Evolutionary conservation across 2,329 filamentous ascomycete genomes (phyloP).

Genomic region (Corynespora cassiicola): DNA sequence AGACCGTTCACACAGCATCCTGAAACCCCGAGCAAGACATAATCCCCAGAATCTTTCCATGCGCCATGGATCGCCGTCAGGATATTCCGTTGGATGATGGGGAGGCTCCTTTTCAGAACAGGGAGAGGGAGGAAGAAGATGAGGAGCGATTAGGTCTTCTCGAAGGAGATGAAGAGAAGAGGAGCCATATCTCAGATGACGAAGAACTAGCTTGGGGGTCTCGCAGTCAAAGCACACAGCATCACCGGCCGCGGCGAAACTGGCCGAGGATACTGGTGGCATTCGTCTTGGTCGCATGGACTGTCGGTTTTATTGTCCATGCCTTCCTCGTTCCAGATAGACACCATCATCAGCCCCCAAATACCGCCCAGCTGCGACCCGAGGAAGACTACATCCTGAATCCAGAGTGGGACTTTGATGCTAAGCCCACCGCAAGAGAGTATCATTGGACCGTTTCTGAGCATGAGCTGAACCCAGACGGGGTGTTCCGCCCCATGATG

Average conservation of each 20-base stretch:
- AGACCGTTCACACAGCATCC: too few relatives aligned
- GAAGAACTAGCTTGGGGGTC: conserved; percentile 19
- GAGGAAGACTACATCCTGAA: conserved; percentile 59
- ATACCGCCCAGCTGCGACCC: conserved; percentile 19
- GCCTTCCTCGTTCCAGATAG: conserved; percentile 12
- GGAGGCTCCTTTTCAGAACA: too few relatives aligned
- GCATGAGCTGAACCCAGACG: conserved; percentile 65
- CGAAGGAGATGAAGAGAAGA: conserved; percentile 10
- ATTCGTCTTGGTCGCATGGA: conserved; percentile 15
- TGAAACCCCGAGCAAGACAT: too few relatives aligned
- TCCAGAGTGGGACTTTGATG: conserved; percentile 61
- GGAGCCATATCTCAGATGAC: conserved; percentile 9
- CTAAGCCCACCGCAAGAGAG: conserved; percentile 59
- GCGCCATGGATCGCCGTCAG: conserved; percentile 7
- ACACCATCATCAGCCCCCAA: neutral
- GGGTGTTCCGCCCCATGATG: conserved; percentile 49
- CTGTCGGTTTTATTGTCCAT: conserved; percentile 19
- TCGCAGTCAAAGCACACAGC: conserved; percentile 1
- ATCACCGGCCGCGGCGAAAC: conserved; percentile 6
- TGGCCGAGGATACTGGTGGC: conserved; percentile 20
- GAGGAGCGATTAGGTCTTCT: conserved; percentile 32
- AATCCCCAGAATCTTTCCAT: too few relatives aligned
- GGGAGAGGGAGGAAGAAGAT: conserved; percentile 10
- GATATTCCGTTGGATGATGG: conserved; percentile 11
- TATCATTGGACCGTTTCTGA: conserved; percentile 68